Evolutionary conservation across 805 yeast species (phyloP), one percentile per base, ranked within the genome.

Genomic region (Cyberlindnera maclurae): DNA sequence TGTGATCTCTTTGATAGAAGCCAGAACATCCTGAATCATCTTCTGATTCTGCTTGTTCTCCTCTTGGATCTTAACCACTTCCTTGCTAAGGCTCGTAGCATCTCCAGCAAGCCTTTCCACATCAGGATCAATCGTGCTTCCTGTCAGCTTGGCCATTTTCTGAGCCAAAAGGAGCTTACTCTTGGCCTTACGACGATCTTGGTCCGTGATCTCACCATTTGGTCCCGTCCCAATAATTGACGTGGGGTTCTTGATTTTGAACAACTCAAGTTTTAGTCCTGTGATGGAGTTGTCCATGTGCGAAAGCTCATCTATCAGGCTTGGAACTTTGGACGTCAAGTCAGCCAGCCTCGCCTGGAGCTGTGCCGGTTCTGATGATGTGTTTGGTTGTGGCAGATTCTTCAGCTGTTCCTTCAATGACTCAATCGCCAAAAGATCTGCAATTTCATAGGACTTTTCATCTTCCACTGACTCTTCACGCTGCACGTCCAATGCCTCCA

Each of bases 141-240:
- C 96, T 0, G 97, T 89, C 50, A 90, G 69, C 12, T 90, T 86
- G 16, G 96, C 94, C 95, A 90, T 88, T 45, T 95, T 74, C 27
- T 87, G 82, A 45, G 79, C 79, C 49, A 93, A 67, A 41, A 79
- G 62, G 29, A 89, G 89, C 55, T 83, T 81, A 31, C 86, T 78
- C 49, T 75, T 79, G 32, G 89, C 89, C 51, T 83, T 82, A 40
- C 82, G 73, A 42, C 83, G 73, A 55, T 89, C 97, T 7, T 74
- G 62, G 17, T 85, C 96, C 3, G 96, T 88, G 9, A 87, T 72
- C 46, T 77, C 77, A 10, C 97, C 97, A 53, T 82, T 77, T 29
- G 87, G 82, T 2, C 97, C 97, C 8, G 90, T 76, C 2, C 96
- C 97, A 16, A 70, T 65, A 58, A 86, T 68, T 4, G 77, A 68